These are phyloP conservation scores for Ophiostoma sp. DNA, from an alignment of 2,329 filamentous ascomycete genomes.

Conservation along the genomic window DNA sequence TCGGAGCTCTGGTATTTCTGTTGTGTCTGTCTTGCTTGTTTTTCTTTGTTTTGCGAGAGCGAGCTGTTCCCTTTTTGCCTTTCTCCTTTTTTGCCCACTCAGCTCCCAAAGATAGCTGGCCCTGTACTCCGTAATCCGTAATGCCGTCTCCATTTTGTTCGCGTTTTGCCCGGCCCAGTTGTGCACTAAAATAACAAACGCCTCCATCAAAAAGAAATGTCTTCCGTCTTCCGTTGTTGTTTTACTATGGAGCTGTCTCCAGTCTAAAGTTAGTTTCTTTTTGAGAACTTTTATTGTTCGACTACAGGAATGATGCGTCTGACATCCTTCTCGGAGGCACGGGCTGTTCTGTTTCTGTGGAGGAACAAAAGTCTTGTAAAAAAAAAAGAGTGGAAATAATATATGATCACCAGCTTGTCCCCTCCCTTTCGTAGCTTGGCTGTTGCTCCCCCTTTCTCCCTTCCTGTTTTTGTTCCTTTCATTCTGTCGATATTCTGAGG, in stretches of 20 bases:
- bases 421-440: conserved; percentile 5
- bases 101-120: background rate
- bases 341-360: background rate
- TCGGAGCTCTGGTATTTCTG: background rate
- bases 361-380: background rate
- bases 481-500: background rate
- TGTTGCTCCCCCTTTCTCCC: background rate
- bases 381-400: background rate
- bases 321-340: background rate
- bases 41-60: conserved; percentile 5
- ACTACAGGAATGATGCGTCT: background rate
- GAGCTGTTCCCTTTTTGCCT: background rate
- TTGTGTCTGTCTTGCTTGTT: background rate
- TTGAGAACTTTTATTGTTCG: background rate
- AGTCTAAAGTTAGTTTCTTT: background rate
- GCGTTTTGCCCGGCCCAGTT: background rate
- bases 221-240: background rate
- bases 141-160: background rate
- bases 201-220: no score
- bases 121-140: background rate
- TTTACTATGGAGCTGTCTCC: background rate
- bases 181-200: background rate
- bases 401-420: background rate
- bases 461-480: background rate
- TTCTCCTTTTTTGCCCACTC: conserved; percentile 3